These are phyloP conservation scores for Colletotrichum viniferum DNA, from an alignment of 2,329 filamentous ascomycete genomes.

Conservation along the genomic window DNA sequence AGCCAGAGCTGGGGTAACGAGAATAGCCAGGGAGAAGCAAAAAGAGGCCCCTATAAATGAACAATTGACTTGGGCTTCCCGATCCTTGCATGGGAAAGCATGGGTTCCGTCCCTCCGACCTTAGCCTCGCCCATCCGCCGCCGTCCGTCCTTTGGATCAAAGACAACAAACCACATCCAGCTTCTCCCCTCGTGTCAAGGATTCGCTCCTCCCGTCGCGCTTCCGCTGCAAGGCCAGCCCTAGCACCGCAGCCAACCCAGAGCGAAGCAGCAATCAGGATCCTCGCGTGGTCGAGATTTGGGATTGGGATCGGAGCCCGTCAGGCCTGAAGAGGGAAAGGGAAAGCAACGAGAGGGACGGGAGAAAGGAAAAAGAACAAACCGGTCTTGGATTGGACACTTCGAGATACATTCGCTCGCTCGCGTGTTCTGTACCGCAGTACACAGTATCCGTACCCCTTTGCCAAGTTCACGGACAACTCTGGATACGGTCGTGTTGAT, in stretches of 20 bases:
- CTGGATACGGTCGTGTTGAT: neutral
- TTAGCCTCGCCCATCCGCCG: neutral
- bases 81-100: neutral
- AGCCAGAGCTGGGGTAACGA: constrained; percentile 19
- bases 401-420: neutral
- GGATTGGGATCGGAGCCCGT: neutral
- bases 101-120: neutral
- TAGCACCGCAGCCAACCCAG: neutral
- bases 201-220: neutral
- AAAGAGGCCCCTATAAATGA: constrained; percentile 7
- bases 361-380: neutral
- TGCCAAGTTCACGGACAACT: neutral
- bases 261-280: neutral
- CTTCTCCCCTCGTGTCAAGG: neutral
- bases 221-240: neutral
- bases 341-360: neutral
- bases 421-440: neutral
- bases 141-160: neutral
- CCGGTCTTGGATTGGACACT: neutral
- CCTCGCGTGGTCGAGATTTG: neutral
- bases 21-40: constrained; percentile 9
- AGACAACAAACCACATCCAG: constrained; percentile 7
- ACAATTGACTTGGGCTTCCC: neutral
- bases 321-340: neutral
- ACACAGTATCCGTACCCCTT: neutral